Conservation (phyloP, 768 basidiomycete species). For the Boletus vinaceobasis region DNA sequence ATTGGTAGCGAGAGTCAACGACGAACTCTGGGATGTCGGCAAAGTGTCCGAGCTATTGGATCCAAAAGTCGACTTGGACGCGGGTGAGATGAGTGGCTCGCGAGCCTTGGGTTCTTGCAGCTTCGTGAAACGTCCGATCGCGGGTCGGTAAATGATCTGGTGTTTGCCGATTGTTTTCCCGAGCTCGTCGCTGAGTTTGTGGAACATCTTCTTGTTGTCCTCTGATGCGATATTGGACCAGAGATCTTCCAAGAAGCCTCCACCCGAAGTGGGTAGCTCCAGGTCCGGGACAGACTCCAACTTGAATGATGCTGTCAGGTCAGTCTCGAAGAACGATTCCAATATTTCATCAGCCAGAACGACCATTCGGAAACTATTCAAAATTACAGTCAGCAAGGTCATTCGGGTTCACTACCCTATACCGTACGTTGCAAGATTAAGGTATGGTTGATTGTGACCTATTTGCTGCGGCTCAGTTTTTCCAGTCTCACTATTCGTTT, state of each 20-base stretch:
- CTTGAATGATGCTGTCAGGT: constrained; percentile 84
- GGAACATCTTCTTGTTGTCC: constrained; percentile 90
- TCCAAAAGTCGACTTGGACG: constrained; percentile 52
- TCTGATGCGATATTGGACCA: constrained; percentile 90
- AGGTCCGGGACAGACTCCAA: constrained; percentile 67
- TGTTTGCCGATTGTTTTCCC: constrained; percentile 94
- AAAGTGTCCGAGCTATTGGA: constrained; percentile 34
- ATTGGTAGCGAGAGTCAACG: constrained; percentile 53
- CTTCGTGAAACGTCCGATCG: constrained; percentile 81
- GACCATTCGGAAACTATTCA: constrained; percentile 90
- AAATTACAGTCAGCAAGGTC: constrained; percentile 8
- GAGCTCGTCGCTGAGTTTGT: constrained; percentile 90
- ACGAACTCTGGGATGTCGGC: constrained; percentile 30
- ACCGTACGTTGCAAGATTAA: constrained; percentile 82
- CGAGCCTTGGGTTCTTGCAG: constrained; percentile 86
- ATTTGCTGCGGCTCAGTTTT: constrained; percentile 45
- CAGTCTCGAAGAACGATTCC: constrained; percentile 94
- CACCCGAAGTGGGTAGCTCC: constrained; percentile 57
- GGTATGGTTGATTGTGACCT: constrained; percentile 82
- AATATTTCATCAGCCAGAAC: constrained; percentile 94
- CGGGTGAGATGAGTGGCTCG: constrained; percentile 76
- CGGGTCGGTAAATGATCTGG: constrained; percentile 75
- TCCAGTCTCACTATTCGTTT: constrained; percentile 30
- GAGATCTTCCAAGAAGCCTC: constrained; percentile 73
- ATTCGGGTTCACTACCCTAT: not conserved